Base-by-base conservation (phyloP, 345 rosid genomes). In the Raphanus sativus region DNA sequence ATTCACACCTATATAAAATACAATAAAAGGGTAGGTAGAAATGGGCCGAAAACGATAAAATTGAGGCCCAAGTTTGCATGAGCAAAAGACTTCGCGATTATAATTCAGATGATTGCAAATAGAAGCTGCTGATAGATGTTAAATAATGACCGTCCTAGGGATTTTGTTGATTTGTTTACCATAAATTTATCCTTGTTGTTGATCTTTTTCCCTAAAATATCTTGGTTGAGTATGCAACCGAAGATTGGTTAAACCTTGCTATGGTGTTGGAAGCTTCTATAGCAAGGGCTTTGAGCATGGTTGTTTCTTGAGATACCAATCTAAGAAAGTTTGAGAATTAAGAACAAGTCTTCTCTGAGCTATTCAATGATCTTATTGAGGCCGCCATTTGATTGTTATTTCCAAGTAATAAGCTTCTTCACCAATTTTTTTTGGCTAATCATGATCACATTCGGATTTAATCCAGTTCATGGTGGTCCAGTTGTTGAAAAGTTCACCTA, bases 281-380 rank as follows among this genome's bases (percentile, higher is more conserved):
- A 82, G 92, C 95, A 65, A 88, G 97, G 80, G 85, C 97, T 32
- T 62, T 82, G 62, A 86, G 95, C 84, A 89, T 94, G 95, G 87
- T 87, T 54, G 83, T 88, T 75, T 80, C 87, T 55, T 85, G 94
- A 80, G 92, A 97, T 30, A 80, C 82, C 72, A 87, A 78, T 77
- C 92, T 94, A 40, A 71, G 83, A 85, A 82, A 79, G 77, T 92
- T 86, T 81, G 59, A 85, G 60, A 83, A 88, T 80, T 83, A 82
- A 45, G 97, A 94, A 82, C 92, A 90, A 48, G 98, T 97, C 54
- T 89, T 94, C 85, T 82, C 81, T 0, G 89, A 94, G 79, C 89
- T 94, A 10, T 81, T 83, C 1, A 84, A 91, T 78, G 86, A 84
- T 77, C 86, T 94, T 56, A 84, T 70, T 52, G 98, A 92, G 83